These are phyloP conservation scores for Beauveria australis DNA, from an alignment of 2,329 filamentous ascomycete species.

Conservation along the genomic window DNA sequence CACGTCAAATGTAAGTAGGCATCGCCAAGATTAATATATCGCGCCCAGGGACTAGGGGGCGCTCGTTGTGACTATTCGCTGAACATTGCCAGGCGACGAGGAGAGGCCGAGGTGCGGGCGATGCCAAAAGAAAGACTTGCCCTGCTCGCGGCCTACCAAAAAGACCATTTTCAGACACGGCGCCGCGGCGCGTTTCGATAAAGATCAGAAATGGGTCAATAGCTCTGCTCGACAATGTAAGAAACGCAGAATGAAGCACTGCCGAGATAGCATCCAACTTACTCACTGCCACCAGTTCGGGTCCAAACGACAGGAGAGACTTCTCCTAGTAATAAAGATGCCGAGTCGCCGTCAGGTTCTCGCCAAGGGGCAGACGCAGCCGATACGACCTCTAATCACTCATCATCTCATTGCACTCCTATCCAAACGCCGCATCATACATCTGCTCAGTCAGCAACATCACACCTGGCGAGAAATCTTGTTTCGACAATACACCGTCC, in stretches of 20 bases:
- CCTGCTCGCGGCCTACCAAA: slow-evolving; percentile 26
- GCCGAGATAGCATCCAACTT: not conserved
- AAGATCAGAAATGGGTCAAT: slow-evolving; percentile 29
- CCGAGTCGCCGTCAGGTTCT: not conserved
- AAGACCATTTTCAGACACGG: slow-evolving; percentile 30
- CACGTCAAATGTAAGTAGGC: slow-evolving; percentile 18
- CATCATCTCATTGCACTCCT: not conserved
- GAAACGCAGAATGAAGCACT: slow-evolving; percentile 14
- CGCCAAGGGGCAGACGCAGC: not conserved
- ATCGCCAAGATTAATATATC: not conserved
- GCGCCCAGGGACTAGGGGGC: not conserved
- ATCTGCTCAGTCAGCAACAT: not conserved
- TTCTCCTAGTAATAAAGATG: not conserved
- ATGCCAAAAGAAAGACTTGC: slow-evolving; percentile 25
- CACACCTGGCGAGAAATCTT: not conserved
- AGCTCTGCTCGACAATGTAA: slow-evolving; percentile 27
- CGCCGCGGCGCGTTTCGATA: slow-evolving; percentile 24
- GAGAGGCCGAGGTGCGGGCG: slow-evolving; percentile 28
- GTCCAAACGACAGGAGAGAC: slow-evolving; percentile 9
- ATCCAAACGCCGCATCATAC: not conserved
- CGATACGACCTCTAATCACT: not conserved
- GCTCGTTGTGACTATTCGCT: not conserved
- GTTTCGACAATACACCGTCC: not conserved
- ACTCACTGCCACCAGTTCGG: not conserved
- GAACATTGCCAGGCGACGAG: slow-evolving; percentile 26